Base-by-base conservation (phyloP, 2,329 filamentous ascomycete species). In the Tolypocladium amazonense region DNA sequence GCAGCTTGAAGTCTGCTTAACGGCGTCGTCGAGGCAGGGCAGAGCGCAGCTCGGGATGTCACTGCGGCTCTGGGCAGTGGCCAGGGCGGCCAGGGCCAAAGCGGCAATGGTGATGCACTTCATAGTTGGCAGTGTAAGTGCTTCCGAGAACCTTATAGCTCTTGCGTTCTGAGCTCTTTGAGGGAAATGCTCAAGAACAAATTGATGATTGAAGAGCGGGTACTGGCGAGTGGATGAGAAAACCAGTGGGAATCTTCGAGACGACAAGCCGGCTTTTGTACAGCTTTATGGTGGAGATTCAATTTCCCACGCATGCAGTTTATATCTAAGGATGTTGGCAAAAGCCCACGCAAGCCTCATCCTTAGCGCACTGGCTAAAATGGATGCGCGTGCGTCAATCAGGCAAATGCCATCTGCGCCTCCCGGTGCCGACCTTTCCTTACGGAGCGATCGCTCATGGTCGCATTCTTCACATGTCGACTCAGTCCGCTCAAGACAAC, bases 1-100 rank as follows among this genome's bases (percentile, higher is more conserved):
- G 67, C 71, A 73, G 43, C 33, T 56, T 56, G 68, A 69, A 57
- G 62, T 63, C 15, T 62, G 54, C 56, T 57, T 43, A 59, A 69
- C 64, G 59, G 69, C 68, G 2, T 68, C 62, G 56, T 61, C 56
- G 33, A 73, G 61, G 62, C 71, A 73, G 39, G 63, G 35, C 4
- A 64, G 57, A 35, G 70, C 67, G 64, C 71, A 73, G 57, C 60
- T 57, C 62, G 71, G 70, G 55, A 72, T 64, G 45, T 69, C 66
- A 1, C 53, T 41, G 61, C 58, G 58, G 57, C 58, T 60, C 63
- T 68, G 63, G 60, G 68, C 69, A 56, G 64, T 60, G 54, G 63
- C 68, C 27, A 67, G 57, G 45, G 66, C 56, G 60, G 65, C 65
- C 60, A 68, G 60, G 59, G 62, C 60, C 43, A 69, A 56, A 62